Conservation (phyloP, 129 eudicot species). For the Escallonia rubra region DNA sequence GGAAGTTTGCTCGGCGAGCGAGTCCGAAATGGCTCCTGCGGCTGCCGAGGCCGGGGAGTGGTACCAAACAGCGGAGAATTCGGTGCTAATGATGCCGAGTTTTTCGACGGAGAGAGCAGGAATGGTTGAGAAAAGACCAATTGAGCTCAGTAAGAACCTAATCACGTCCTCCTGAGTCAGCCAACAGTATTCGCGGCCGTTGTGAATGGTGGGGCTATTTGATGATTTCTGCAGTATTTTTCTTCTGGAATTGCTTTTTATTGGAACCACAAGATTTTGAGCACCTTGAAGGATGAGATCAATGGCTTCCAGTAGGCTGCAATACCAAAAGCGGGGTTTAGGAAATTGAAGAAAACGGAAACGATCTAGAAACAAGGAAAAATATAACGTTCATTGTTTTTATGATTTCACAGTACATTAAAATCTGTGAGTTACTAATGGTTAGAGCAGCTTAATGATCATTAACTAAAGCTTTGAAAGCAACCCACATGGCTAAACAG, state of each 20-base stretch:
- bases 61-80: slow-evolving; percentile 40
- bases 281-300: slow-evolving; percentile 70
- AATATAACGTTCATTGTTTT: neutral
- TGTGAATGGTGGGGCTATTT: slow-evolving; percentile 36
- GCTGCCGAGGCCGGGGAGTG: slow-evolving; percentile 53
- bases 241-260: slow-evolving; percentile 33
- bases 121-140: slow-evolving; percentile 59
- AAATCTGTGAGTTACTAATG: neutral
- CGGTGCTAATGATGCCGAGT: slow-evolving; percentile 49
- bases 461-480: neutral
- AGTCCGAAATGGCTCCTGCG: slow-evolving; percentile 25
- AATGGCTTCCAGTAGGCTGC: slow-evolving; percentile 79
- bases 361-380: neutral
- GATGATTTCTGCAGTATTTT: slow-evolving; percentile 23
- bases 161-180: slow-evolving; percentile 75
- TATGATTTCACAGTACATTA: neutral
- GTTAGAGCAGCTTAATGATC: neutral
- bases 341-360: neutral
- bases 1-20: slow-evolving; percentile 53
- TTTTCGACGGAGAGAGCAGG: slow-evolving; percentile 46
- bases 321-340: neutral
- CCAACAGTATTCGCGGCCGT: slow-evolving; percentile 71
- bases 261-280: slow-evolving; percentile 80
- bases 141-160: slow-evolving; percentile 64
- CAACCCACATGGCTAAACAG: neutral